Conservation (phyloP, 176 grass and related monocot genomes). For the Zizania latifolia region DNA sequence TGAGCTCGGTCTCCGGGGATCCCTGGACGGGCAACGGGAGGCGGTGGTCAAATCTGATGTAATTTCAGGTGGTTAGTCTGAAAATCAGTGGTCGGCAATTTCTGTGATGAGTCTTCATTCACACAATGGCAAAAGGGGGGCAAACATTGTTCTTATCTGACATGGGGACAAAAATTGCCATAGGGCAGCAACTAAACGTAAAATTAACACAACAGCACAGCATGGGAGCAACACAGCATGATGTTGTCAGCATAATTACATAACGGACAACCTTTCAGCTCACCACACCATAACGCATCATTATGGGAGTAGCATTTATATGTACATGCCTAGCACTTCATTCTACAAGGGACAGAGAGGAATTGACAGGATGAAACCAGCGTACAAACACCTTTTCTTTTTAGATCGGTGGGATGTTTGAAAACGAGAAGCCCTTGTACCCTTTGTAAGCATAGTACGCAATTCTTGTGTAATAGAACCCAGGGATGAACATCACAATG, state of each 20-base stretch:
- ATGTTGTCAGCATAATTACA: background rate
- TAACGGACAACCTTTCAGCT: slow-evolving; percentile 12
- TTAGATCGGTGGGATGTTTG: slow-evolving; percentile 75
- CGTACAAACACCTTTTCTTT: background rate
- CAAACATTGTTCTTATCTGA: background rate
- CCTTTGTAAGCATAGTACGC: slow-evolving; percentile 94
- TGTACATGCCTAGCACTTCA: slow-evolving; percentile 35
- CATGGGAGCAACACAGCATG: background rate
- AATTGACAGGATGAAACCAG: background rate
- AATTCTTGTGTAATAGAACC: slow-evolving; percentile 94
- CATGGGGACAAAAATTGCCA: background rate
- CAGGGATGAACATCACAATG: slow-evolving; percentile 87
- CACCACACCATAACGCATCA: slow-evolving; percentile 9
- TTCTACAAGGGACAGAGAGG: background rate
- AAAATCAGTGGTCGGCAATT: no score
- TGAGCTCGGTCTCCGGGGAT: no score
- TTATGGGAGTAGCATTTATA: slow-evolving; percentile 36
- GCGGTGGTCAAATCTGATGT: no score
- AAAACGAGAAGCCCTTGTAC: slow-evolving; percentile 93
- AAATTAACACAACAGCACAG: background rate
- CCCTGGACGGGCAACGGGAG: no score
- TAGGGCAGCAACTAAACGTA: background rate
- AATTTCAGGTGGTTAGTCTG: no score
- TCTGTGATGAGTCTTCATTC: no score
- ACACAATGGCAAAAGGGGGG: background rate